These are phyloP conservation scores for Phaffia rhodozyma DNA, from an alignment of 1,284 basidiomycete genomes.

Conservation along the genomic window DNA sequence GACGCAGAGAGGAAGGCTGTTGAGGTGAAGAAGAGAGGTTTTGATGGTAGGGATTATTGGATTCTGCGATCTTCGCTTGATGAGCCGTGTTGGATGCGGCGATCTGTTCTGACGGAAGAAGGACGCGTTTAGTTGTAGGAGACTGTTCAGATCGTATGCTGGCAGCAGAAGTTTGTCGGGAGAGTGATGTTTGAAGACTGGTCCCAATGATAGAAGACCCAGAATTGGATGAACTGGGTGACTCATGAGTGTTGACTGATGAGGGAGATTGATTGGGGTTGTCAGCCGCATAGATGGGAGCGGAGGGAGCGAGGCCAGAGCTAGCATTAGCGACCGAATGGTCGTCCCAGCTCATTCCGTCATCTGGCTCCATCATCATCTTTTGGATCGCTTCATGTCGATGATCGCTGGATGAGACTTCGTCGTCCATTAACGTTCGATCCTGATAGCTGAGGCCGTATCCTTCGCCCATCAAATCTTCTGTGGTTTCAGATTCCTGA, in stretches of 20 bases:
- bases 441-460: too few relatives aligned
- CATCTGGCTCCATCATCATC: slow-evolving; percentile 38
- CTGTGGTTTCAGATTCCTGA: background rate
- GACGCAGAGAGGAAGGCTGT: background rate
- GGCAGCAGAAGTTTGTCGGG: background rate
- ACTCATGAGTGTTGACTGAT: too few relatives aligned
- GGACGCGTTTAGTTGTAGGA: background rate
- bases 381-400: background rate
- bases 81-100: background rate
- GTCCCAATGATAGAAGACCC: too few relatives aligned
- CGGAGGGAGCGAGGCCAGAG: too few relatives aligned
- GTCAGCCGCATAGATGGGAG: too few relatives aligned
- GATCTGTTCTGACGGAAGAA: background rate
- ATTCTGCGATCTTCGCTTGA: background rate
- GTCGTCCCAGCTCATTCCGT: slow-evolving; percentile 41
- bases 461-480: too few relatives aligned
- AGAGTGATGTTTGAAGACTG: background rate
- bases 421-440: too few relatives aligned
- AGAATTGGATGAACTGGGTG: too few relatives aligned
- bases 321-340: slow-evolving; percentile 29
- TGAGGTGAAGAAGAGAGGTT: slow-evolving; percentile 18
- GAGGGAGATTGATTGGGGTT: too few relatives aligned
- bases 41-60: background rate
- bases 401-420: too few relatives aligned
- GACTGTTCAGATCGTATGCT: background rate